phyloP scores from a whole-genome alignment of 306 rosid species.

The Benincasa hispida region DNA sequence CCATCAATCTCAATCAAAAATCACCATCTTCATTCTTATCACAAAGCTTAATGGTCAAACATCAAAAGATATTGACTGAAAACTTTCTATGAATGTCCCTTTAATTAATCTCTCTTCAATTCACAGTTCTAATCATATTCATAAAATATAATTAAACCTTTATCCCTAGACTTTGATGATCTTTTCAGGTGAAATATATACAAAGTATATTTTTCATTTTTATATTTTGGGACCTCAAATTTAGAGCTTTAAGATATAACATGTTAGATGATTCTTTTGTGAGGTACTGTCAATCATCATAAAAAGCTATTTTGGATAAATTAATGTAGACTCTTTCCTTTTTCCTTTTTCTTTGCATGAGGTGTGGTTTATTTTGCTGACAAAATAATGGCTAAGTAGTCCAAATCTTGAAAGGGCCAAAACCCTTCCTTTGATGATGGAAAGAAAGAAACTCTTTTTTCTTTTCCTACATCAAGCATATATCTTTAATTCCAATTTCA shows the following conservation, averaged over 20 bases:
- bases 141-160: background rate
- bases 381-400: background rate
- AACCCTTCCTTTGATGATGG: background rate
- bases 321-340: background rate
- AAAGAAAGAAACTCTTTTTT: background rate
- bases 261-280: background rate
- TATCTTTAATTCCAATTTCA: background rate
- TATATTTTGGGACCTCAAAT: background rate
- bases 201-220: background rate
- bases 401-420: background rate
- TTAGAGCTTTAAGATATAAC: background rate
- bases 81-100: background rate
- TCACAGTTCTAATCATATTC: background rate
- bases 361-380: conserved; percentile 5
- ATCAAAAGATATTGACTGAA: background rate
- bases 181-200: background rate
- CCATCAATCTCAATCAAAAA: conserved; percentile 1
- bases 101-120: background rate
- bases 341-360: background rate
- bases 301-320: background rate
- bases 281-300: background rate
- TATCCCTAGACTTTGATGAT: background rate
- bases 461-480: background rate
- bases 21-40: background rate
- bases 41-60: background rate